Evolutionary conservation across 768 basidiomycete species (phyloP).

Genomic region (Saitozyma sp.): DNA sequence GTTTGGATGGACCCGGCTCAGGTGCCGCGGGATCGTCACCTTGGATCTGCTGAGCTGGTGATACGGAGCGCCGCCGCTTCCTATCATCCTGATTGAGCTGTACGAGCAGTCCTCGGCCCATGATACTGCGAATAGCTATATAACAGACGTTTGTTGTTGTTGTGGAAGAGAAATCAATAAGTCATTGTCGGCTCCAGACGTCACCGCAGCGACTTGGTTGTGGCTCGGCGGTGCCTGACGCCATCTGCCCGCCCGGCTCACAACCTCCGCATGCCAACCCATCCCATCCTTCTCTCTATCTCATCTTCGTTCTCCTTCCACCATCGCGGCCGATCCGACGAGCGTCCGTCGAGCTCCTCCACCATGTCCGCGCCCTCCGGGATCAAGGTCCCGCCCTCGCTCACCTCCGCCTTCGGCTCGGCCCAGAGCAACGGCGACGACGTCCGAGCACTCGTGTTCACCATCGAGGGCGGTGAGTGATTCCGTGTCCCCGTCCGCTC

Average conservation of each 20-base stretch:
- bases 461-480: slow-evolving; percentile 48
- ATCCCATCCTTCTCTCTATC: neutral
- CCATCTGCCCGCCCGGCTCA: neutral
- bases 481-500: neutral
- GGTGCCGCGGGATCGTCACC: neutral
- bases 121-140: neutral
- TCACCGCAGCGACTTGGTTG: neutral
- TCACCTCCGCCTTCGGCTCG: slow-evolving; percentile 37
- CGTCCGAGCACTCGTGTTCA: slow-evolving; percentile 46
- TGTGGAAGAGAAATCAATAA: neutral
- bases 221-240: neutral
- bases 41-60: no score
- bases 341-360: neutral
- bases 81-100: no score
- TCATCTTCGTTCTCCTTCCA: slow-evolving; percentile 2
- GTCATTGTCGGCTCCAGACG: neutral
- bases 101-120: neutral
- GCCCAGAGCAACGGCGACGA: slow-evolving; percentile 26
- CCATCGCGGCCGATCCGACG: neutral
- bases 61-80: no score
- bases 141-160: neutral
- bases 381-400: slow-evolving; percentile 42
- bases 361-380: slow-evolving; percentile 52
- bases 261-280: neutral
- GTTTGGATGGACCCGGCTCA: neutral